phyloP scores from a whole-genome alignment of 345 rosid genomes.

The Salix caprea region DNA sequence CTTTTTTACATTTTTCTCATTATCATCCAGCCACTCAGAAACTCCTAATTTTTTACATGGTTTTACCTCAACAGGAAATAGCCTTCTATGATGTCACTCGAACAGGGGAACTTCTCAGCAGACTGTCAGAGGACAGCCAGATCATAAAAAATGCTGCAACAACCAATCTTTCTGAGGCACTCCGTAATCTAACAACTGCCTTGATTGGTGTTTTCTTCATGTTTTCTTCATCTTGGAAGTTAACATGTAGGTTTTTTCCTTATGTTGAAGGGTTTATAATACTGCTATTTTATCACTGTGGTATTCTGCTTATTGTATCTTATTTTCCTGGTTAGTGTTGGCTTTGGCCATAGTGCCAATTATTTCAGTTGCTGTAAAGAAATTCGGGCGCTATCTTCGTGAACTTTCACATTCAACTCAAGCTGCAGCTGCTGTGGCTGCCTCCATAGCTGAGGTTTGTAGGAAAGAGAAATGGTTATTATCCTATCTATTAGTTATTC shows the following conservation, averaged over 20 bases:
- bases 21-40: neutral
- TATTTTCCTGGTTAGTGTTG: constrained; percentile 49
- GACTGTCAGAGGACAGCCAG: constrained; percentile 52
- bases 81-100: constrained; percentile 51
- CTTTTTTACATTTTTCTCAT: neutral
- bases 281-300: neutral
- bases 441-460: constrained; percentile 94
- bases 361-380: constrained; percentile 67
- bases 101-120: constrained; percentile 47
- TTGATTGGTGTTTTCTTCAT: constrained; percentile 39
- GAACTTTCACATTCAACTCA: constrained; percentile 92
- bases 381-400: constrained; percentile 74
- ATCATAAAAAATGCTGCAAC: constrained; percentile 55
- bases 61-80: constrained; percentile 36
- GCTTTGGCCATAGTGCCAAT: constrained; percentile 77
- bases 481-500: neutral
- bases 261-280: neutral
- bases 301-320: constrained; percentile 2
- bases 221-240: constrained; percentile 48
- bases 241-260: constrained; percentile 33
- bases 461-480: neutral
- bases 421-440: constrained; percentile 94
- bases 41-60: neutral
- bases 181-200: constrained; percentile 40
- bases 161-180: constrained; percentile 48